These are phyloP conservation scores for Calendula officinalis DNA, from an alignment of 129 eudicot genomes.

Conservation along the genomic window DNA sequence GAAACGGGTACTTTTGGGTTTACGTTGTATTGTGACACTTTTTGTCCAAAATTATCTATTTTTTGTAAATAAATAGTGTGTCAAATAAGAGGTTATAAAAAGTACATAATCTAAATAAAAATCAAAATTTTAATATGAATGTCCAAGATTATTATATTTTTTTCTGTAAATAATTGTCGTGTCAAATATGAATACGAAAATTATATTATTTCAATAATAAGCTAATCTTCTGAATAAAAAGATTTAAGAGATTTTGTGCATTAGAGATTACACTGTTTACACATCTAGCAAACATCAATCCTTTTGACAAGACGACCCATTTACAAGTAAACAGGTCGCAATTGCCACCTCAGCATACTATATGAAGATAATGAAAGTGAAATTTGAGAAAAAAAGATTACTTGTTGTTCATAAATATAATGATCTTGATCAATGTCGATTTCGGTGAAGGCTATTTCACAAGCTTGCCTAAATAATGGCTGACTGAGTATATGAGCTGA, in stretches of 20 bases:
- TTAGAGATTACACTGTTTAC: neutral
- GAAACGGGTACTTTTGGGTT: neutral
- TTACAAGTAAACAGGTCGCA: neutral
- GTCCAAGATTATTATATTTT: too few relatives aligned
- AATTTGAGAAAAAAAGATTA: conserved; percentile 20
- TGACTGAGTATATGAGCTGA: conserved; percentile 73
- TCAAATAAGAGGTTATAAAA: too few relatives aligned
- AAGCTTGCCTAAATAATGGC: conserved; percentile 63
- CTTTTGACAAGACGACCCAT: neutral
- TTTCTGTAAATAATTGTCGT: too few relatives aligned
- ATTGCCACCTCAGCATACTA: neutral
- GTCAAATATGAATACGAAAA: neutral
- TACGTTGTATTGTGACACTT: neutral
- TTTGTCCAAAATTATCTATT: neutral
- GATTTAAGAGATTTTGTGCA: neutral
- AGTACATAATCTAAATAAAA: too few relatives aligned
- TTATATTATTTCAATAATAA: neutral
- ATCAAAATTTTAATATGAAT: too few relatives aligned
- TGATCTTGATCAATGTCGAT: conserved; percentile 43
- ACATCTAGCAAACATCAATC: neutral
- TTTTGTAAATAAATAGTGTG: too few relatives aligned
- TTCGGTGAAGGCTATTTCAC: conserved; percentile 70
- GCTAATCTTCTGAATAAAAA: neutral
- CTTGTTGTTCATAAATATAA: conserved; percentile 63
- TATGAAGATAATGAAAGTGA: neutral